Conservation (phyloP, 2,329 filamentous ascomycete species). For the Cladosporium sp. region DNA sequence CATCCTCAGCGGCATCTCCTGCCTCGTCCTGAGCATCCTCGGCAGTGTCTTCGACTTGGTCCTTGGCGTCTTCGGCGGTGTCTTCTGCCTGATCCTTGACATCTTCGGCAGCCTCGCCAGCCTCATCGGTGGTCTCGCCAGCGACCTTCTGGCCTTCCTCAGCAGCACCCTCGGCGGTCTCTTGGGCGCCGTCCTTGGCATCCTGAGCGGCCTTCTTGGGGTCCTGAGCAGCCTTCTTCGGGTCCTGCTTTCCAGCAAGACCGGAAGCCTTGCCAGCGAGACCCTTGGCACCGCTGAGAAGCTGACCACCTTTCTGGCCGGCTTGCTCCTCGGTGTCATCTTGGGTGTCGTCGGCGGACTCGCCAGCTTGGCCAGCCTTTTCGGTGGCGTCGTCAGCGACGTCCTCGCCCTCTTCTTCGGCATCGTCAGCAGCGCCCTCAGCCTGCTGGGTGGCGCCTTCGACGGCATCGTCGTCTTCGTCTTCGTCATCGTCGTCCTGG, state of each 20-base stretch:
- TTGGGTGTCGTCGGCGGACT: conserved; percentile 29
- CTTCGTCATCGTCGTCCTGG: conserved; percentile 39
- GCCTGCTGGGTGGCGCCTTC: conserved; percentile 38
- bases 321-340: conserved; percentile 27
- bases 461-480: conserved; percentile 36
- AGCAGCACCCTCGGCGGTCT: conserved; percentile 29
- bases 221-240: conserved; percentile 31
- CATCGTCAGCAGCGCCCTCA: conserved; percentile 42
- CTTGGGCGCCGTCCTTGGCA: conserved; percentile 27
- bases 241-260: conserved; percentile 42
- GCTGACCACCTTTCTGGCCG: conserved; percentile 31
- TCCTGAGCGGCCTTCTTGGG: conserved; percentile 32
- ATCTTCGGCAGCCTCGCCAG: conserved; percentile 28
- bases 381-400: conserved; percentile 40
- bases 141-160: conserved; percentile 31
- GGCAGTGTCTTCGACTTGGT: conserved; percentile 21
- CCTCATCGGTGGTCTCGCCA: conserved; percentile 31
- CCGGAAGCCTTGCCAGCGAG: conserved; percentile 46
- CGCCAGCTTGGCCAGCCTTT: conserved; percentile 36
- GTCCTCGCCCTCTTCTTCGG: conserved; percentile 30
- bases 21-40: conserved; percentile 22
- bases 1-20: conserved; percentile 21
- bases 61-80: conserved; percentile 23
- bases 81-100: conserved; percentile 23
- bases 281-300: conserved; percentile 42